Percentiles rank a stretch among this genome's conserved stretches.
phyloP scores from a whole-genome alignment of 768 basidiomycete species.

The Trametes villosa region DNA sequence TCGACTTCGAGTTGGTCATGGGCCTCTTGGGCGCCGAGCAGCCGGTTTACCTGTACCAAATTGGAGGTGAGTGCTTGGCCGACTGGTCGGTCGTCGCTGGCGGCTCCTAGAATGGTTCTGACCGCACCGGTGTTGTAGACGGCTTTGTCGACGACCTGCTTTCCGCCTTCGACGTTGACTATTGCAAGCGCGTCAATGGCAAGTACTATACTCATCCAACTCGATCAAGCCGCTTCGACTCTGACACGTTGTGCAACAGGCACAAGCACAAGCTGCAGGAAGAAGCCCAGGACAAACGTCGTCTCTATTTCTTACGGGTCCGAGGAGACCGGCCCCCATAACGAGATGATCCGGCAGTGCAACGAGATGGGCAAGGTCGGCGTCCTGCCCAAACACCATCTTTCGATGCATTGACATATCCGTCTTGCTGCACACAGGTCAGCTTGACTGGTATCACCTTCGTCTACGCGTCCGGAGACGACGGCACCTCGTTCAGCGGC shows the following conservation, averaged over 20 bases:
- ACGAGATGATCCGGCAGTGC: constrained; percentile 44
- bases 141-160: constrained; percentile 48
- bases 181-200: constrained; percentile 38
- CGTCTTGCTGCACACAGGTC: constrained; percentile 17
- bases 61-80: constrained; percentile 14
- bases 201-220: not conserved
- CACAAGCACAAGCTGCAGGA: not conserved
- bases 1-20: constrained; percentile 73
- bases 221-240: too few species aligned
- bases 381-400: not conserved
- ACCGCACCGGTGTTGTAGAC: constrained; percentile 29
- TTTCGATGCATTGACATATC: not conserved
- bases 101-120: not conserved
- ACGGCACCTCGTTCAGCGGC: constrained; percentile 42
- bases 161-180: constrained; percentile 46
- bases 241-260: too few species aligned
- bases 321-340: constrained; percentile 38
- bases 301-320: constrained; percentile 45
- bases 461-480: constrained; percentile 49
- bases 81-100: not conserved
- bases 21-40: constrained; percentile 36
- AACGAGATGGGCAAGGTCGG: constrained; percentile 45
- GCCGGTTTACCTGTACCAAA: constrained; percentile 20
- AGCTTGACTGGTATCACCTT: constrained; percentile 40
- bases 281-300: constrained; percentile 32